phyloP scores from a whole-genome alignment of 2,329 filamentous ascomycete genomes.

The Plectosphaerella sp. region DNA sequence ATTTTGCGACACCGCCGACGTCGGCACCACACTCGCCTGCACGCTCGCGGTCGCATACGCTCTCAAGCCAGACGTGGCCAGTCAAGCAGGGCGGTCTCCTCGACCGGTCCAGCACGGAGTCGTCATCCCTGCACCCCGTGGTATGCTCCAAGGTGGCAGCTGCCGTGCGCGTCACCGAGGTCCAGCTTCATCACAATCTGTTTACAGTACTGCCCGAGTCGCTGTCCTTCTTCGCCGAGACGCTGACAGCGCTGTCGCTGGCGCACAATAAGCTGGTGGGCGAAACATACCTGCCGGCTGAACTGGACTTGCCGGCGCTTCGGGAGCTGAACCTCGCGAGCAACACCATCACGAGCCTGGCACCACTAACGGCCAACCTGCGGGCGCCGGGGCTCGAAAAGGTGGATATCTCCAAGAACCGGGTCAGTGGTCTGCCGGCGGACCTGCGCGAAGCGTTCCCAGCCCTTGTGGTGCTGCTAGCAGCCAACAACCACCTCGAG shows the following conservation, averaged over 20 bases:
- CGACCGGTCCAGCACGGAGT: slow-evolving; percentile 65
- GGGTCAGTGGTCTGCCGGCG: slow-evolving; percentile 64
- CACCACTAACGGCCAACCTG: slow-evolving; percentile 61
- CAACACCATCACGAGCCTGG: slow-evolving; percentile 69
- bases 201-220: slow-evolving; percentile 67
- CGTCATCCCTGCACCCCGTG: slow-evolving; percentile 54
- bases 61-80: slow-evolving; percentile 45
- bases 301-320: slow-evolving; percentile 67
- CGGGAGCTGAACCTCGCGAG: slow-evolving; percentile 71
- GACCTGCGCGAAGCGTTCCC: slow-evolving; percentile 64
- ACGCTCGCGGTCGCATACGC: slow-evolving; percentile 43
- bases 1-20: slow-evolving; percentile 55
- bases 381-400: slow-evolving; percentile 71
- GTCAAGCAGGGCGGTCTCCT: slow-evolving; percentile 59
- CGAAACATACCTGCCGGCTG: slow-evolving; percentile 60
- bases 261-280: slow-evolving; percentile 69
- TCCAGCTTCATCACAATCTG: slow-evolving; percentile 74
- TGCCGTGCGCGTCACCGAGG: slow-evolving; percentile 44
- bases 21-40: slow-evolving; percentile 46
- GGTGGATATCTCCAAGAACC: slow-evolving; percentile 79
- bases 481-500: slow-evolving; percentile 73
- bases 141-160: slow-evolving; percentile 51
- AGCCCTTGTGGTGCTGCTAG: slow-evolving; percentile 63
- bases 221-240: slow-evolving; percentile 66
- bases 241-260: slow-evolving; percentile 67